Evolutionary conservation across 192 early-diverging fungal species (phyloP).

Genomic region (Coemansia sp.): DNA sequence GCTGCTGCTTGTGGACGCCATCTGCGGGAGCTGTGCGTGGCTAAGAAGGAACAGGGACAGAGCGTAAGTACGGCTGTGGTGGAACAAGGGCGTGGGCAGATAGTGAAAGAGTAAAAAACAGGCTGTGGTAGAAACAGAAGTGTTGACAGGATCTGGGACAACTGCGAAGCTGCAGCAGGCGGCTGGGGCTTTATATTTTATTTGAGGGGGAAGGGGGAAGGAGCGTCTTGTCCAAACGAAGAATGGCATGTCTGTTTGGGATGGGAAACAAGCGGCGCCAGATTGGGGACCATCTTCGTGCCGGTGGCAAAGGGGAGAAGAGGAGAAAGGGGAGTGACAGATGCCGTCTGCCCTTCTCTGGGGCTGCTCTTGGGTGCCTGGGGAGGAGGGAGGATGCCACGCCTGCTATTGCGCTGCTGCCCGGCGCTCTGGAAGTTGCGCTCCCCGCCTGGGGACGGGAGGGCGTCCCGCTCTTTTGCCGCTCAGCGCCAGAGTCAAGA

Average conservation of each 20-base stretch:
- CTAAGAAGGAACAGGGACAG: not conserved
- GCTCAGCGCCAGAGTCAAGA: not conserved
- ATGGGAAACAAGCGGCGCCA: slow-evolving; percentile 22
- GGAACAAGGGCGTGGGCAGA: not conserved
- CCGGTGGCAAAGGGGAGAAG: slow-evolving; percentile 25
- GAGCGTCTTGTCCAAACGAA: slow-evolving; percentile 18
- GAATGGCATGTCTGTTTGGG: slow-evolving; percentile 32
- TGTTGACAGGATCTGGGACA: slow-evolving; percentile 11
- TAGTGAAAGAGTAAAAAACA: not conserved
- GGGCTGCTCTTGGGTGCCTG: not conserved
- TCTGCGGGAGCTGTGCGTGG: not conserved
- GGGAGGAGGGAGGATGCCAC: slow-evolving; percentile 13
- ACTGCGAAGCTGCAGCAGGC: not conserved
- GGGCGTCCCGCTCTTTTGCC: not conserved
- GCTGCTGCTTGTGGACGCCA: slow-evolving; percentile 27
- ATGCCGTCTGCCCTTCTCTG: not conserved
- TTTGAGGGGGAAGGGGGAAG: slow-evolving; percentile 4
- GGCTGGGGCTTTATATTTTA: slow-evolving; percentile 28
- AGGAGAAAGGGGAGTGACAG: slow-evolving; percentile 6
- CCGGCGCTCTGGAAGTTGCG: not conserved
- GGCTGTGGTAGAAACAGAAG: not conserved
- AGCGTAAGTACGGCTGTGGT: not conserved
- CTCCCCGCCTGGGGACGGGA: not conserved
- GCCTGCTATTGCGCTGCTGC: slow-evolving; percentile 3
- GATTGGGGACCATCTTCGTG: slow-evolving; percentile 7